These are phyloP conservation scores for Rhynchospora breviuscula DNA, from an alignment of 176 grass and related monocot species.

Conservation along the genomic window DNA sequence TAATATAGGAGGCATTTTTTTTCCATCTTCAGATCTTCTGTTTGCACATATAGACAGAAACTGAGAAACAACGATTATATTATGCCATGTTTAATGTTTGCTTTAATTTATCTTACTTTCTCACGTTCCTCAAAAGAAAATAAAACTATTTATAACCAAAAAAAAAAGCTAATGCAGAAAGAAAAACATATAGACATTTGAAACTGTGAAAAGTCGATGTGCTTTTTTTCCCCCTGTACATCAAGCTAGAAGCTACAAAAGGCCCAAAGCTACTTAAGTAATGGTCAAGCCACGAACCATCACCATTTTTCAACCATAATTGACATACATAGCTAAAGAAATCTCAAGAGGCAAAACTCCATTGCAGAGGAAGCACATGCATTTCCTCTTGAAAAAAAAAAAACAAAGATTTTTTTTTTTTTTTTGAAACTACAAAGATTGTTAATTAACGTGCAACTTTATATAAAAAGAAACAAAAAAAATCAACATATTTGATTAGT, in stretches of 20 bases:
- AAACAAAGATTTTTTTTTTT: too few species aligned
- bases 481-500: constrained; percentile 11
- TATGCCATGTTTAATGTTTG: too few species aligned
- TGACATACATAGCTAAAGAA: neutral
- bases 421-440: too few species aligned
- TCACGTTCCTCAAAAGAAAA: neutral
- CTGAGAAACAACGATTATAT: too few species aligned
- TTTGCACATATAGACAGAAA: too few species aligned
- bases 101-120: neutral
- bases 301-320: neutral
- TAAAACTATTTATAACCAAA: neutral
- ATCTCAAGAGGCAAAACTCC: neutral
- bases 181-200: neutral
- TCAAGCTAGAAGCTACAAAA: neutral
- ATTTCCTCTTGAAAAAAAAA: neutral
- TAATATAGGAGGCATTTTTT: too few species aligned
- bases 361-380: constrained; percentile 1
- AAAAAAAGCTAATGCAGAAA: neutral
- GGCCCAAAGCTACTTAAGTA: neutral
- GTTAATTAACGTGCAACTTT: neutral
- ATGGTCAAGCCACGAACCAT: neutral
- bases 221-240: neutral
- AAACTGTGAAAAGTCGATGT: neutral
- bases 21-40: too few species aligned
- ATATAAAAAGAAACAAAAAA: constrained; percentile 18